phyloP scores from a whole-genome alignment of 495 filamentous ascomycete species.

The Aspergillus taichungensis region DNA sequence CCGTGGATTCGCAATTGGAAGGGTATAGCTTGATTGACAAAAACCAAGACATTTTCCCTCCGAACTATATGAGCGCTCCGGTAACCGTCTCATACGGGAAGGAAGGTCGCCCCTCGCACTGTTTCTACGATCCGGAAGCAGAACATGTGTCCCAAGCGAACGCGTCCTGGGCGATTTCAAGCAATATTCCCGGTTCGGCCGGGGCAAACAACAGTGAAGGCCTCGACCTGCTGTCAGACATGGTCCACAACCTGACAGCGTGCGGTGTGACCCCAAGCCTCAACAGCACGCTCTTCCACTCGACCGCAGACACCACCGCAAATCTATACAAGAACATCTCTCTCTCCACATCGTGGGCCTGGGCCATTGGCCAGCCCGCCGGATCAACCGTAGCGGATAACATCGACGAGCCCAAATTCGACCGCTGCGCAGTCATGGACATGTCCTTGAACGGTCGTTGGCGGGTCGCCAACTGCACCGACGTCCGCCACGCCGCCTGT shows the following conservation, averaged over 20 bases:
- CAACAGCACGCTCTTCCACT: slow-evolving; percentile 44
- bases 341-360: slow-evolving; percentile 48
- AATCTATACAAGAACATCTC: slow-evolving; percentile 43
- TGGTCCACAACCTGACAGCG: slow-evolving; percentile 34
- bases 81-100: slow-evolving; percentile 18
- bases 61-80: slow-evolving; percentile 24
- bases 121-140: slow-evolving; percentile 37
- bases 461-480: slow-evolving; percentile 45
- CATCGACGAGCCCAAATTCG: slow-evolving; percentile 11
- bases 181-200: slow-evolving; percentile 18
- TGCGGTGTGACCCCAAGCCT: slow-evolving; percentile 53
- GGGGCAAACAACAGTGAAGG: slow-evolving; percentile 24
- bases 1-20: slow-evolving; percentile 47
- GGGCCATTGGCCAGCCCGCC: slow-evolving; percentile 47
- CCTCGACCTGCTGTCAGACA: slow-evolving; percentile 19
- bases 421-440: slow-evolving; percentile 48
- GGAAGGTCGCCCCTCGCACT: slow-evolving; percentile 39
- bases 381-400: slow-evolving; percentile 12
- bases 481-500: slow-evolving; percentile 44
- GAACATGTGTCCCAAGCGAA: slow-evolving; percentile 37
- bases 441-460: slow-evolving; percentile 40
- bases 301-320: slow-evolving; percentile 39
- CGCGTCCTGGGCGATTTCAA: slow-evolving; percentile 48
- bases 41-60: slow-evolving; percentile 34
- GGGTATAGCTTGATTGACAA: slow-evolving; percentile 40